These are phyloP conservation scores for Arxiozyma telluris DNA, from an alignment of 1,139 yeast species.

Conservation along the genomic window DNA sequence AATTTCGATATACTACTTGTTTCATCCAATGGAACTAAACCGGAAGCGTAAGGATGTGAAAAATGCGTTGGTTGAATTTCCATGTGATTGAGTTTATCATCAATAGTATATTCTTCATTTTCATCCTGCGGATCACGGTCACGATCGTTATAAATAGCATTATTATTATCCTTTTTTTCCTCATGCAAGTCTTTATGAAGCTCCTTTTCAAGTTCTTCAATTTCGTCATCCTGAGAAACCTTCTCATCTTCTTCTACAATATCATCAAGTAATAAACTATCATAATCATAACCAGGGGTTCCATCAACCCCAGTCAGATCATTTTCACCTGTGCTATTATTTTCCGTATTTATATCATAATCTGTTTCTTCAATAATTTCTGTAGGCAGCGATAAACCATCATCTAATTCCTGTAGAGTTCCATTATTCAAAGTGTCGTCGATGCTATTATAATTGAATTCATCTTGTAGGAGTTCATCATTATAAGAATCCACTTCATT, in stretches of 20 bases:
- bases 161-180: neutral
- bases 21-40: constrained; percentile 14
- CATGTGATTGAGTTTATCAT: neutral
- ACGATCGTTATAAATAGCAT: neutral
- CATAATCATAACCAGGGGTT: constrained; percentile 2
- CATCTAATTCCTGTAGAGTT: neutral
- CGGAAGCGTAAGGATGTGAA: neutral
- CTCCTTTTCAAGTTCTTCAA: neutral
- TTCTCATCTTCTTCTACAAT: constrained; percentile 4
- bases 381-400: neutral
- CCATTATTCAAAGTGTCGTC: neutral
- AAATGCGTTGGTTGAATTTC: constrained; percentile 3
- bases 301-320: neutral
- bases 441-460: neutral
- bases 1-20: constrained; percentile 24
- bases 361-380: constrained; percentile 3
- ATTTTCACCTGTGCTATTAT: neutral
- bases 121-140: constrained; percentile 2
- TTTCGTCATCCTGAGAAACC: neutral
- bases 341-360: neutral
- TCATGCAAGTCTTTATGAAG: constrained; percentile 1
- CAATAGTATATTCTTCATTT: neutral
- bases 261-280: constrained; percentile 6
- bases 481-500: neutral
- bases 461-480: neutral